Conservation (phyloP, 2,329 filamentous ascomycete species). For the Akanthomyces lecanii region DNA sequence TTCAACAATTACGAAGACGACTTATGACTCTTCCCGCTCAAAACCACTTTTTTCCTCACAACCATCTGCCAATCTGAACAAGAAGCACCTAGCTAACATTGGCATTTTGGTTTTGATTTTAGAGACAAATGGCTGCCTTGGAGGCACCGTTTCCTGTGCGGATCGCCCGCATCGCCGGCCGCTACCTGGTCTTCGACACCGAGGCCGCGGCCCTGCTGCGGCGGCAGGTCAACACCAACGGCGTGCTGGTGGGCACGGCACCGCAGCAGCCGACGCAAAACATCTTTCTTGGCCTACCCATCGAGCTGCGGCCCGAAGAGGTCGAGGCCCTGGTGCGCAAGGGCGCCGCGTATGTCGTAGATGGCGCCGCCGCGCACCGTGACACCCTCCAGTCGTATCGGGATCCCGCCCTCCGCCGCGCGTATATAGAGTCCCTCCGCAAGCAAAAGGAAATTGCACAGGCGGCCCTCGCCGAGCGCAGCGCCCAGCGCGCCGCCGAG, state of each 20-base stretch:
- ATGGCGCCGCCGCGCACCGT: conserved; percentile 70
- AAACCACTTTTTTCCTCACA: conserved; percentile 9
- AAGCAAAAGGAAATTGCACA: conserved; percentile 40
- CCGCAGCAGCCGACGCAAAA: conserved; percentile 94
- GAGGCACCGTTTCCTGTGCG: conserved; percentile 51
- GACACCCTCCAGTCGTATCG: conserved; percentile 56
- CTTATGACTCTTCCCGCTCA: conserved; percentile 32
- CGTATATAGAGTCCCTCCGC: conserved; percentile 59
- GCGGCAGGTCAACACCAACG: conserved; percentile 76
- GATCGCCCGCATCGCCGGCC: conserved; percentile 74
- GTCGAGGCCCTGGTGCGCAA: conserved; percentile 74
- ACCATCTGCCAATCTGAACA: background rate
- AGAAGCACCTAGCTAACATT: conserved; percentile 6
- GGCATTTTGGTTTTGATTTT: background rate
- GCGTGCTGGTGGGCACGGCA: conserved; percentile 79
- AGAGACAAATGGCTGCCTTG: conserved; percentile 21
- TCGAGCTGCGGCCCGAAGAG: conserved; percentile 90
- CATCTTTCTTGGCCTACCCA: conserved; percentile 81
- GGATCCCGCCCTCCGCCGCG: conserved; percentile 49
- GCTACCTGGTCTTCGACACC: conserved; percentile 87
- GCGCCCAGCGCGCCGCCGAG: conserved; percentile 32
- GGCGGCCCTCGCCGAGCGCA: conserved; percentile 36
- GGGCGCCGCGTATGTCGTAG: conserved; percentile 71
- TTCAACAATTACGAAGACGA: conserved; percentile 42
- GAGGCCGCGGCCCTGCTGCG: conserved; percentile 74